A percentile compares a stretch with the other conserved stretches of the same genome.
Evolutionary conservation across 2,329 filamentous ascomycete species (phyloP).

Genomic region (Cadophora sp.): DNA sequence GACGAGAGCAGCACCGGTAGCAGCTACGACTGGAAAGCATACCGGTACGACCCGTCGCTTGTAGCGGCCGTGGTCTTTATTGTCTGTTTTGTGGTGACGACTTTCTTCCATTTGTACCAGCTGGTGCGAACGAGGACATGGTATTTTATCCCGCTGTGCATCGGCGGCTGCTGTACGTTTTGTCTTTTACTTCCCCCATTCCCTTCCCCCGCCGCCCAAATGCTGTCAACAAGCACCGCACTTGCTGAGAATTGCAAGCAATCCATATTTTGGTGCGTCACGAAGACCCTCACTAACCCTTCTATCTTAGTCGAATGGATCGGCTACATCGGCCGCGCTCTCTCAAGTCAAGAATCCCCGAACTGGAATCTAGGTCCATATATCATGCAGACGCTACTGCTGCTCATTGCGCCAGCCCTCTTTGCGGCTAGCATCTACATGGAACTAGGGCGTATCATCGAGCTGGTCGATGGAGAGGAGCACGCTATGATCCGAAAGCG

Average conservation of each 20-base stretch:
- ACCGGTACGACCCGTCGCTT: conserved; percentile 33
- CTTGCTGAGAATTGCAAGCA: too few relatives aligned
- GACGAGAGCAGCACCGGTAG: not conserved
- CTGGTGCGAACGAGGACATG: conserved; percentile 32
- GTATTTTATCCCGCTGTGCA: conserved; percentile 43
- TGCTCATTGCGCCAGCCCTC: too few relatives aligned
- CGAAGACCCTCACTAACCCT: too few relatives aligned
- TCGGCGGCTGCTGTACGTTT: conserved; percentile 45
- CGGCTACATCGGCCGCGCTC: conserved; percentile 46
- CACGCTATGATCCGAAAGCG: conserved; percentile 46
- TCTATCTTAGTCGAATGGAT: conserved; percentile 51
- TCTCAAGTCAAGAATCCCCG: conserved; percentile 34
- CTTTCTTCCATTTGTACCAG: conserved; percentile 31
- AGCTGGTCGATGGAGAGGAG: conserved; percentile 46
- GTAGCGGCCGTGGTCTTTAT: conserved; percentile 31
- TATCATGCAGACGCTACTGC: conserved; percentile 47
- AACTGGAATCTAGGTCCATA: conserved; percentile 43
- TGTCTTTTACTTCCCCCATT: too few relatives aligned
- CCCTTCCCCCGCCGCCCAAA: too few relatives aligned
- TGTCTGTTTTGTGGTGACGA: conserved; percentile 25
- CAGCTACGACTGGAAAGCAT: conserved; percentile 11
- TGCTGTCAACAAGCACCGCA: too few relatives aligned
- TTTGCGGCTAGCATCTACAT: too few relatives aligned
- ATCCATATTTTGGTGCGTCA: too few relatives aligned
- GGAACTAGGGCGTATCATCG: too few relatives aligned